Percentiles rank a stretch among this genome's conserved stretches.
These are phyloP conservation scores for Nitzschia sp. DNA, from an alignment of 108 stramenopile genomes.

Conservation along the genomic window DNA sequence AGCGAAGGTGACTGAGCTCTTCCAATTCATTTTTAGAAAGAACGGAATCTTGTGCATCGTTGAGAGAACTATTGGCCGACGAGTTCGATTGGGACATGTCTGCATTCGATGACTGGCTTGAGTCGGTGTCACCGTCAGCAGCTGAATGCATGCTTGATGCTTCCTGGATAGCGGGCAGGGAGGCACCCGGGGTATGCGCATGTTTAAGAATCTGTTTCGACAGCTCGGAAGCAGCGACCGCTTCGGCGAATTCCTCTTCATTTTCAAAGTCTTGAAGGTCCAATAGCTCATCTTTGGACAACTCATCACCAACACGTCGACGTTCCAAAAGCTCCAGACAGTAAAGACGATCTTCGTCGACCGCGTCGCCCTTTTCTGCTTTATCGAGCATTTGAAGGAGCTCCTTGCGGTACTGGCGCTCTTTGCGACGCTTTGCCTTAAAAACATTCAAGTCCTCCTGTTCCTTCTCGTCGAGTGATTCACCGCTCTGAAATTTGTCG, in stretches of 20 bases:
- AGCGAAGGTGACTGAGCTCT: slow-evolving; percentile 17
- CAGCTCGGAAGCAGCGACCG: background rate
- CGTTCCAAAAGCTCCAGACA: slow-evolving; percentile 9
- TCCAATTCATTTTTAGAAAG: slow-evolving; percentile 20
- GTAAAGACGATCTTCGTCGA: slow-evolving; percentile 23
- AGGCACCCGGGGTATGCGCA: background rate
- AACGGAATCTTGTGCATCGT: slow-evolving; percentile 12
- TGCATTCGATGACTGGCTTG: too few relatives aligned
- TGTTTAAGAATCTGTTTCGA: background rate
- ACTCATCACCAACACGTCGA: background rate
- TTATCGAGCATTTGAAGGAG: slow-evolving; percentile 4
- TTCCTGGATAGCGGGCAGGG: background rate
- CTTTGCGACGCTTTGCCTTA: background rate
- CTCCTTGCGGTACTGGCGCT: background rate
- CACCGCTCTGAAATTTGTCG: slow-evolving; percentile 23
- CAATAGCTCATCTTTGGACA: slow-evolving; percentile 7
- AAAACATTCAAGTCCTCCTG: slow-evolving; percentile 18
- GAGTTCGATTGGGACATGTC: background rate
- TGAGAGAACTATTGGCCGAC: background rate
- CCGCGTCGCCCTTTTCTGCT: slow-evolving; percentile 15
- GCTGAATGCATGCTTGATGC: background rate
- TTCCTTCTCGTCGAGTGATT: slow-evolving; percentile 11
- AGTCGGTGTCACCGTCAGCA: background rate
- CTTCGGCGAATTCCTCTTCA: slow-evolving; percentile 12
- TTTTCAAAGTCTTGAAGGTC: slow-evolving; percentile 10